phyloP scores from a whole-genome alignment of 768 basidiomycete species.

The Suillus americanus region DNA sequence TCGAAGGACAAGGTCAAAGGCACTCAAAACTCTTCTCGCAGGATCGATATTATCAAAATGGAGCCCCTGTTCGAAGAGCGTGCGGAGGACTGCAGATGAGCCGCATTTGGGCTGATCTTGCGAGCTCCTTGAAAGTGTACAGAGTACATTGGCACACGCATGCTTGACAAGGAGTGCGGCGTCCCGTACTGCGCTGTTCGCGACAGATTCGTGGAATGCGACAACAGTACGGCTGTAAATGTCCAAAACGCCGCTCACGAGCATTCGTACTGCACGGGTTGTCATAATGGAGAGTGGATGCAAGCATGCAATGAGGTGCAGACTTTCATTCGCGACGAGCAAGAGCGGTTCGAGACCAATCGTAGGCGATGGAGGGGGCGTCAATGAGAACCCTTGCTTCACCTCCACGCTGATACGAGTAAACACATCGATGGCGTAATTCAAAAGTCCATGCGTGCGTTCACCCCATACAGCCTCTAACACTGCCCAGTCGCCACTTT shows the following conservation, averaged over 20 bases:
- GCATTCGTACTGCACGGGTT: constrained; percentile 44
- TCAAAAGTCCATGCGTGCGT: constrained; percentile 53
- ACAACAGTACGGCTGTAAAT: constrained; percentile 54
- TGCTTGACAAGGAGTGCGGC: constrained; percentile 47
- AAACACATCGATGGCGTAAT: constrained; percentile 55
- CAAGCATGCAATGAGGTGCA: constrained; percentile 51
- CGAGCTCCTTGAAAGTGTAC: constrained; percentile 36
- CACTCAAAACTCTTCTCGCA: constrained; percentile 51
- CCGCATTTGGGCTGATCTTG: constrained; percentile 31
- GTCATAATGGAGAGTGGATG: constrained; percentile 48
- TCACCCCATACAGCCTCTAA: constrained; percentile 63
- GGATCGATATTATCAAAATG: constrained; percentile 50
- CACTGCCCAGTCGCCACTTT: constrained; percentile 49
- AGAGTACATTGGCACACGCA: constrained; percentile 52
- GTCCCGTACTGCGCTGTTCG: constrained; percentile 12
- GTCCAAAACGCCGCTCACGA: constrained; percentile 48
- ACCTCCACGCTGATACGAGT: constrained; percentile 52
- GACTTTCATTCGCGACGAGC: constrained; percentile 49
- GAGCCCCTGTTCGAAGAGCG: constrained; percentile 52
- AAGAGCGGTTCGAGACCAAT: constrained; percentile 54
- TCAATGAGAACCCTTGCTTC: constrained; percentile 48
- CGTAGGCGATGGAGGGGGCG: constrained; percentile 34
- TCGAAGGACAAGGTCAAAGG: constrained; percentile 55
- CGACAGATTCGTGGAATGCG: constrained; percentile 29
- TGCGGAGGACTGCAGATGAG: constrained; percentile 53